phyloP scores from a whole-genome alignment of 2,329 filamentous ascomycete genomes.

The Tolypocladium tropicale region DNA sequence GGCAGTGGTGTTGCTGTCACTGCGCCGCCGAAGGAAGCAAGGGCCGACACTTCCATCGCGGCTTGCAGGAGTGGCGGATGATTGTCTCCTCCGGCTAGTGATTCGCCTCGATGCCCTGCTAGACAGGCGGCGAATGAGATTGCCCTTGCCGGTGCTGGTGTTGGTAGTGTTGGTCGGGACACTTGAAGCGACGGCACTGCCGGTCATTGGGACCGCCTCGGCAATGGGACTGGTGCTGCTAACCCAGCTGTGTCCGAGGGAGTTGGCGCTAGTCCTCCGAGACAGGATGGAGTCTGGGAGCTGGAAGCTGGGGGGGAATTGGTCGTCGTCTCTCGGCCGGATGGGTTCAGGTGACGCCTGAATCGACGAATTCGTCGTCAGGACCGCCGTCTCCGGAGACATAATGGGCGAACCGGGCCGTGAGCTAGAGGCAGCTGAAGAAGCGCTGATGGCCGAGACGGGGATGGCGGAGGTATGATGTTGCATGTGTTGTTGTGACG shows the following conservation, averaged over 20 bases:
- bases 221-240: conserved; percentile 47
- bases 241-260: conserved; percentile 51
- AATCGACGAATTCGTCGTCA: conserved; percentile 51
- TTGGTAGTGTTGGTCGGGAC: conserved; percentile 8
- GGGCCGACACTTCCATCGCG: conserved; percentile 85
- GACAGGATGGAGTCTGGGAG: conserved; percentile 64
- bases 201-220: conserved; percentile 20
- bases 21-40: conserved; percentile 75
- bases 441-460: conserved; percentile 44
- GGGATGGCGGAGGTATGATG: conserved; percentile 31
- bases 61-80: conserved; percentile 64
- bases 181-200: background rate
- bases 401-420: conserved; percentile 46
- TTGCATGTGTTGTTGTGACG: conserved; percentile 5
- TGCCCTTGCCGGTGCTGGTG: conserved; percentile 31
- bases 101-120: conserved; percentile 63
- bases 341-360: conserved; percentile 57
- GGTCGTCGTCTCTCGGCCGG: conserved; percentile 43
- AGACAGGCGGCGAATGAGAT: conserved; percentile 74
- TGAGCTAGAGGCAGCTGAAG: conserved; percentile 45
- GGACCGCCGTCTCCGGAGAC: conserved; percentile 40
- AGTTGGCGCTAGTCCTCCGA: conserved; percentile 48
- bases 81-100: conserved; percentile 59
- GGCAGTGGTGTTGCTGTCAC: conserved; percentile 73
- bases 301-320: conserved; percentile 46